Conservation (phyloP, 305 asterid species). For the Fraxinus dipetala region DNA sequence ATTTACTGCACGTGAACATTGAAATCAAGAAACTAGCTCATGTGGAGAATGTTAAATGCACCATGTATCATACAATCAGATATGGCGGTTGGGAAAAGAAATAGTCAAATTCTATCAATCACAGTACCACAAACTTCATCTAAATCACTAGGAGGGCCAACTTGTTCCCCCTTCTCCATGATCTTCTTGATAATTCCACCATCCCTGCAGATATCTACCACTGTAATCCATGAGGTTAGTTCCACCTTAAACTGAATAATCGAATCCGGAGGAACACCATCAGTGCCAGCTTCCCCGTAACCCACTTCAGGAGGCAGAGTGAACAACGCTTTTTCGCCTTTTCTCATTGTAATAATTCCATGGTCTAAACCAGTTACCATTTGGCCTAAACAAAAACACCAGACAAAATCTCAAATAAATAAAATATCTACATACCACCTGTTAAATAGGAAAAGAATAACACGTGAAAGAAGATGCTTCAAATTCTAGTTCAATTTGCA, state of each 20-base stretch:
- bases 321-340: slow-evolving; percentile 61
- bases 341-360: slow-evolving; percentile 68
- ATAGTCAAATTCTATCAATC: slow-evolving; percentile 1
- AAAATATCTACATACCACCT: not conserved
- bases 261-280: slow-evolving; percentile 48
- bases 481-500: not conserved
- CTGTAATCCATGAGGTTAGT: slow-evolving; percentile 61
- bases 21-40: slow-evolving; percentile 3
- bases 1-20: slow-evolving; percentile 39
- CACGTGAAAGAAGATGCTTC: not conserved
- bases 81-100: not conserved
- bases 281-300: slow-evolving; percentile 36
- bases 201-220: slow-evolving; percentile 65
- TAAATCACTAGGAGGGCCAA: slow-evolving; percentile 64
- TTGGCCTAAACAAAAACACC: slow-evolving; percentile 33
- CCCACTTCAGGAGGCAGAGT: slow-evolving; percentile 49
- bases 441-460: not conserved
- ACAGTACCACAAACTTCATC: slow-evolving; percentile 64
- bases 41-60: slow-evolving; percentile 16
- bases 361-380: slow-evolving; percentile 43
- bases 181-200: slow-evolving; percentile 69
- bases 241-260: slow-evolving; percentile 56
- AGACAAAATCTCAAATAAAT: not conserved
- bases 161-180: slow-evolving; percentile 48
- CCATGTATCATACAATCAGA: not conserved